Percentiles rank a stretch among this genome's conserved stretches.
Evolutionary conservation across 345 rosid genomes (phyloP).

Genomic region (Citropsis articulata): DNA sequence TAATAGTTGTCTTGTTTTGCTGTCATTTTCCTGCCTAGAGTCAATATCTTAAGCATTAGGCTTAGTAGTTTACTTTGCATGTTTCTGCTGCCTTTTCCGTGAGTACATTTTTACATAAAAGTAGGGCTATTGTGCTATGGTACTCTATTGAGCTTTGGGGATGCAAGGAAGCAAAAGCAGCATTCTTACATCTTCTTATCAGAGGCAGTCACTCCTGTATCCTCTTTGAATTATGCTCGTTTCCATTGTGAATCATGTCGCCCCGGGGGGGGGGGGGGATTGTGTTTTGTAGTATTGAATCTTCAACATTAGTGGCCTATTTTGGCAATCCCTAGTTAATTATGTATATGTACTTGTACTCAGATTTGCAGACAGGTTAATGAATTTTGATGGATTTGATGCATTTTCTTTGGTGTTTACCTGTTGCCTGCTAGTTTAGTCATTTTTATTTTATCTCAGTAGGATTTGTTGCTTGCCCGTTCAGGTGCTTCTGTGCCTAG

Average conservation of each 20-base stretch:
- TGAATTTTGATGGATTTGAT: background rate
- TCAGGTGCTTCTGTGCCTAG: slow-evolving; percentile 33
- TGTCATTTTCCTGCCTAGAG: background rate
- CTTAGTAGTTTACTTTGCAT: background rate
- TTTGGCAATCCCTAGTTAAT: background rate
- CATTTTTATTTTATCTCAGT: slow-evolving; percentile 7
- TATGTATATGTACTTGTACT: background rate
- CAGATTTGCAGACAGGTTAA: background rate
- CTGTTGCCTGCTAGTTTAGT: background rate
- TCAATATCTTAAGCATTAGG: background rate
- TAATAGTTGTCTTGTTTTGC: background rate
- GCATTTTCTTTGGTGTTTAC: background rate
- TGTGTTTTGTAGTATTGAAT: background rate
- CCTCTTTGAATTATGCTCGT: background rate
- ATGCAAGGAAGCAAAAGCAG: background rate
- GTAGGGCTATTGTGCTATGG: background rate
- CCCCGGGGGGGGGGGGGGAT: no score
- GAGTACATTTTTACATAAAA: background rate
- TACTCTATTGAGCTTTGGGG: background rate
- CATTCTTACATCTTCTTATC: background rate
- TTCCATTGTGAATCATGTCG: background rate
- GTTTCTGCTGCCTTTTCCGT: background rate
- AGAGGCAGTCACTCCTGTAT: background rate
- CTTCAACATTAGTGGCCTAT: background rate
- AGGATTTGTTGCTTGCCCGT: background rate